A percentile compares a stretch with the other conserved stretches of the same genome.
Evolutionary conservation across 495 filamentous ascomycete genomes (phyloP).

Genomic region (Neurospora sp.): DNA sequence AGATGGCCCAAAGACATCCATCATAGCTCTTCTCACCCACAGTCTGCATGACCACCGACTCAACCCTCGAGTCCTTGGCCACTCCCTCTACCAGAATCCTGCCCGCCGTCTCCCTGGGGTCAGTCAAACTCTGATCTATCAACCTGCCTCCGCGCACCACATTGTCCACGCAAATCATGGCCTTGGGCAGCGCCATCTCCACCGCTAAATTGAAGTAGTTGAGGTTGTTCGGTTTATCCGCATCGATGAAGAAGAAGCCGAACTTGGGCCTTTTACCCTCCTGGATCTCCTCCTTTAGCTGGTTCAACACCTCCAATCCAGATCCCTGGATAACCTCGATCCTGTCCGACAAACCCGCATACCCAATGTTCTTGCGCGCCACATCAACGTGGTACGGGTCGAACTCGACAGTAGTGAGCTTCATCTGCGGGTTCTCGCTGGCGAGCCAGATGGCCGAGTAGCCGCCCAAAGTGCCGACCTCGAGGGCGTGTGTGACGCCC

Average conservation of each 20-base stretch:
- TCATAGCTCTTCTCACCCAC: constrained; percentile 45
- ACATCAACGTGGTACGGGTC: constrained; percentile 29
- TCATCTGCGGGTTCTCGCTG: constrained; percentile 18
- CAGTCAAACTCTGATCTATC: constrained; percentile 2
- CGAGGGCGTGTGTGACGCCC: constrained; percentile 33
- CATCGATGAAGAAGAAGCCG: constrained; percentile 45
- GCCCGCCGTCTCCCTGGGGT: constrained; percentile 3
- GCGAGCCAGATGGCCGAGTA: constrained; percentile 45
- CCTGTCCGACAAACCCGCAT: constrained; percentile 23
- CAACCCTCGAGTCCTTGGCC: constrained; percentile 34
- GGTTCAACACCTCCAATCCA: constrained; percentile 33
- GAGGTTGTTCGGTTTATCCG: constrained; percentile 38
- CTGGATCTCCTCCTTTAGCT: constrained; percentile 32
- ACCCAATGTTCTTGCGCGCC: constrained; percentile 32
- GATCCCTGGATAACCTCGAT: constrained; percentile 36
- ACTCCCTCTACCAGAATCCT: constrained; percentile 34
- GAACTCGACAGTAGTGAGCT: constrained; percentile 39
- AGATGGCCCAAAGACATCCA: constrained; percentile 31
- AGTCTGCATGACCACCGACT: constrained; percentile 40
- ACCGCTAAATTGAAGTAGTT: constrained; percentile 39
- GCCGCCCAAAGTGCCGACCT: constrained; percentile 44
- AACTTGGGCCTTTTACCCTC: constrained; percentile 35
- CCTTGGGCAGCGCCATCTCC: constrained; percentile 24
- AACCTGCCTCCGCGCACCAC: constrained; percentile 34
- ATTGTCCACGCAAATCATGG: constrained; percentile 40